These are phyloP conservation scores for Arthrobotrys entomopaga DNA, from an alignment of 2,329 filamentous ascomycete genomes.

Conservation along the genomic window DNA sequence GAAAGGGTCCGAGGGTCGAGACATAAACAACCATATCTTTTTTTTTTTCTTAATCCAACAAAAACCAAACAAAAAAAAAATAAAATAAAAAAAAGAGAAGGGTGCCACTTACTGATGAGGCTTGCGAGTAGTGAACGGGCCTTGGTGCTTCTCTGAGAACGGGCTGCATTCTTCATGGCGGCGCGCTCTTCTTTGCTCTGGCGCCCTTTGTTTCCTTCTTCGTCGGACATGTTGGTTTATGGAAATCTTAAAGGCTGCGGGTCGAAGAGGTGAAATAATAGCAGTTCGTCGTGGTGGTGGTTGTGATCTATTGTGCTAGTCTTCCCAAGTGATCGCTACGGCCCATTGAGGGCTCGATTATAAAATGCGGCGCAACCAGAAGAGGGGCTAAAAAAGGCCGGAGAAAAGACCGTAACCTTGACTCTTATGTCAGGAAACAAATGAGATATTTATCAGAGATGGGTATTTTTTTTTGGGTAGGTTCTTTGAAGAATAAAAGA, in stretches of 20 bases:
- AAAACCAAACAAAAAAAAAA: not conserved
- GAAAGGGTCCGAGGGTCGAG: constrained; percentile 14
- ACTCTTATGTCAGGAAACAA: constrained; percentile 3
- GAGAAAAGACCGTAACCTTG: constrained; percentile 1
- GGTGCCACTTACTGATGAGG: constrained; percentile 42
- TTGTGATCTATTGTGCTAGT: constrained; percentile 30
- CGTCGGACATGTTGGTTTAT: constrained; percentile 46
- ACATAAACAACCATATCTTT: constrained; percentile 27
- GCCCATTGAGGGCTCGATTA: constrained; percentile 54
- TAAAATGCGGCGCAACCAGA: constrained; percentile 54
- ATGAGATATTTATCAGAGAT: constrained; percentile 2
- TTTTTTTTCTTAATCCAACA: not conserved
- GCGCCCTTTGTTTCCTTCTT: constrained; percentile 51
- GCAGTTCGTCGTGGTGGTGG: constrained; percentile 14
- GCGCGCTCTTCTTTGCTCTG: constrained; percentile 54
- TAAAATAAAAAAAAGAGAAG: not conserved
- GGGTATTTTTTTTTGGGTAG: constrained; percentile 10
- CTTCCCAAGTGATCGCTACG: constrained; percentile 49
- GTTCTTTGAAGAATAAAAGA: constrained; percentile 12
- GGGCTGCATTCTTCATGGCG: constrained; percentile 53
- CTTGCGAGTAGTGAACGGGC: constrained; percentile 37
- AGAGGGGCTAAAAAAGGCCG: constrained; percentile 3
- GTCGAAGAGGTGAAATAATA: not conserved
- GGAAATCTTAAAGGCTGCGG: no score
- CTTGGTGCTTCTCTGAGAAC: constrained; percentile 45